Evolutionary conservation across 192 early-diverging fungal genomes (phyloP), one percentile per base, ranked within the genome.

Genomic region (Coemansia sp.): DNA sequence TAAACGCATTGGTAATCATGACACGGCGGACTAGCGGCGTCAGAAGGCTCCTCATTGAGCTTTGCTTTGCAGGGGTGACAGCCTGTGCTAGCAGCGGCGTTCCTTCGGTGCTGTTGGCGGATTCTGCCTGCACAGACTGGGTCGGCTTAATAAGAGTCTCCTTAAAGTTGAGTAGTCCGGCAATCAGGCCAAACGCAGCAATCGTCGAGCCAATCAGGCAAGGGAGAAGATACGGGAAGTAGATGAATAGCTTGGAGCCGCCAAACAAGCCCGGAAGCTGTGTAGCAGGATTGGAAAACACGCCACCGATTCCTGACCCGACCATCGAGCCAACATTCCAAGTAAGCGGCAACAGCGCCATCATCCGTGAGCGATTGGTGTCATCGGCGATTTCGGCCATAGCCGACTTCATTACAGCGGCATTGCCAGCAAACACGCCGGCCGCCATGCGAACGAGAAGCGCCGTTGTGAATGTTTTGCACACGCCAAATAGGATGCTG

Each of bases 341-440:
- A 9, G 80, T 84, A 29, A 90, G 86, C 5, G 89, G 91, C 64
- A 91, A 87, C 27, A 94, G 60, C 6, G 86, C 77, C 69, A 94
- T 94, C 20, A 89, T 92, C 31, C 86, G 79, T 15, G 88, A 76
- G 64, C 88, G 87, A 69, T 94, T 96, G 1, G 90, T 88, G 1
- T 79, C 62, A 65, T 94, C 93, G 20, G 93, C 91, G 25, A 96
- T 87, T 76, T 96, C 94, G 4, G 89, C 90, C 20, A 95, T 70
- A 36, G 94, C 84, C 15, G 88, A 88, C 65, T 94, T 93, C 47
- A 90, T 87, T 6, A 94, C 91, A 7, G 91, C 92, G 31, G 87
- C 83, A 51, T 90, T 92, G 15, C 86, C 92, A 71, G 91, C 90
- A 19, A 93, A 61, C 22, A 88, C 64, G 7, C 93, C 91, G 54